phyloP scores from a whole-genome alignment of 441 rosid genomes.

The Corymbia calophylla region DNA sequence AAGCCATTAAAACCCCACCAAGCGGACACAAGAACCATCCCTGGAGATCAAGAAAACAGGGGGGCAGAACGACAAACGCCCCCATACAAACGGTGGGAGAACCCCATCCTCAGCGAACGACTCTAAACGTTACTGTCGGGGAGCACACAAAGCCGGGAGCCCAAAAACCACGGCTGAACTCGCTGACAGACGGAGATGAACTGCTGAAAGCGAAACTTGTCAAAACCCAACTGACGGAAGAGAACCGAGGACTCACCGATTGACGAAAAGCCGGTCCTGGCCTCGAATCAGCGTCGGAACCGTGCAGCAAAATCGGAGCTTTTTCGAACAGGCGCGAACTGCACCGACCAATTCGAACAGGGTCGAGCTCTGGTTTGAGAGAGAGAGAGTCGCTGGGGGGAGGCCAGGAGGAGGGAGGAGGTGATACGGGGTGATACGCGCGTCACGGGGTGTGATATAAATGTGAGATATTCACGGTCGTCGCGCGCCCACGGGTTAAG shows the following conservation, averaged over 20 bases:
- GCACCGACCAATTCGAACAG: not conserved
- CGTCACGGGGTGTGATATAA: not conserved
- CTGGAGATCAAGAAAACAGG: not conserved
- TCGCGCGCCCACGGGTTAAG: not conserved
- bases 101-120: not conserved
- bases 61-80: not conserved
- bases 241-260: not conserved
- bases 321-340: not conserved
- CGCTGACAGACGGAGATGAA: not conserved
- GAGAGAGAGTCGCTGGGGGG: not conserved
- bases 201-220: not conserved
- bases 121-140: not conserved
- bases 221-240: not conserved
- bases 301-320: not conserved
- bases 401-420: not conserved
- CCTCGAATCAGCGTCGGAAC: not conserved
- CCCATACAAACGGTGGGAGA: fast-evolving
- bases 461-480: not conserved
- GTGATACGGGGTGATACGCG: not conserved
- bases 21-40: not conserved
- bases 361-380: not conserved
- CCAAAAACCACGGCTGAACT: not conserved
- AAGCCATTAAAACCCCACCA: not conserved
- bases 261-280: not conserved
- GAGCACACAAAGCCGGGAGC: not conserved